These are phyloP conservation scores for Lentinula raphanica DNA, from an alignment of 768 basidiomycete species.

Conservation along the genomic window DNA sequence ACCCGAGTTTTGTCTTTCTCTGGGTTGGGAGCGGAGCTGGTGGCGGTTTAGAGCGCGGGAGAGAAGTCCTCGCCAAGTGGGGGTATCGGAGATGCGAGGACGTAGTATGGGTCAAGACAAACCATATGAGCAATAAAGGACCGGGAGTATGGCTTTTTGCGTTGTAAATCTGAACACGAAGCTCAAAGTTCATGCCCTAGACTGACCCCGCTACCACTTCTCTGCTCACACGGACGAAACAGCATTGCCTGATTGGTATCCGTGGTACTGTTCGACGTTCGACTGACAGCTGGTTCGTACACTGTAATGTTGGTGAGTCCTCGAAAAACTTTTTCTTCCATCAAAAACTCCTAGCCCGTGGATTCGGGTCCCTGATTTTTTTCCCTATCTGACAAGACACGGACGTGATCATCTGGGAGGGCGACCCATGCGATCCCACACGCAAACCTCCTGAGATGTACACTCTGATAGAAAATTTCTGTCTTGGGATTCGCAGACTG, in stretches of 20 bases:
- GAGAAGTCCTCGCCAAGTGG: constrained; percentile 90
- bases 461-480: constrained; percentile 95
- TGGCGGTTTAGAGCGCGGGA: constrained; percentile 85
- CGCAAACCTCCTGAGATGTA: constrained; percentile 95
- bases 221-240: constrained; percentile 83
- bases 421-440: constrained; percentile 77
- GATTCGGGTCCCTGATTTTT: constrained; percentile 6
- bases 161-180: background rate
- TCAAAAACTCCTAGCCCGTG: constrained; percentile 9
- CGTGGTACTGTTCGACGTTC: constrained; percentile 92
- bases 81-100: constrained; percentile 95
- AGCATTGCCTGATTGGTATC: constrained; percentile 97
- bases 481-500: constrained; percentile 85
- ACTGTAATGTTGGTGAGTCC: constrained; percentile 94
- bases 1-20: constrained; percentile 90
- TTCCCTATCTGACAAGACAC: constrained; percentile 54
- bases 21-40: constrained; percentile 94
- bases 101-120: constrained; percentile 98
- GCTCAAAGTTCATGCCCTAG: constrained; percentile 28
- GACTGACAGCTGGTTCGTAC: constrained; percentile 94
- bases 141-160: constrained; percentile 54
- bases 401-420: constrained; percentile 96
- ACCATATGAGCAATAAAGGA: constrained; percentile 62
- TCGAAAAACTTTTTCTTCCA: background rate
- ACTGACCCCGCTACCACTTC: constrained; percentile 84